These are phyloP conservation scores for Wickerhamomyces sp. DNA, from an alignment of 1,139 yeast genomes.

Conservation along the genomic window DNA sequence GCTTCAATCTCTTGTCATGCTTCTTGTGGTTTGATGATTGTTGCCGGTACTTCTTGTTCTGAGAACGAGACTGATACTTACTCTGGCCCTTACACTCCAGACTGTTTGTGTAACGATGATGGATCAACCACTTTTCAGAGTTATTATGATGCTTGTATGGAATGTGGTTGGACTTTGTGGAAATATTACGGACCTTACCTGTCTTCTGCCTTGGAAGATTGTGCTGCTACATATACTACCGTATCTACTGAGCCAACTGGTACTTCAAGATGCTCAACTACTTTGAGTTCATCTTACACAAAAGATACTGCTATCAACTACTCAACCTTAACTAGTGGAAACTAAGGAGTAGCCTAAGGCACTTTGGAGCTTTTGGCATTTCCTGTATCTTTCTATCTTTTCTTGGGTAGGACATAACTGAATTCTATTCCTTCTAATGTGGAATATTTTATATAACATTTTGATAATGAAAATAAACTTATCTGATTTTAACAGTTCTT, in stretches of 20 bases:
- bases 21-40: slow-evolving; percentile 11
- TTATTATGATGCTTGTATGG: slow-evolving; percentile 22
- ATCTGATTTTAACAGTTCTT: no score
- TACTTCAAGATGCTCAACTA: slow-evolving; percentile 14
- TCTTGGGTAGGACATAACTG: no score
- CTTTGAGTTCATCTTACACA: slow-evolving; percentile 21
- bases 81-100: slow-evolving; percentile 17
- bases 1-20: slow-evolving; percentile 12
- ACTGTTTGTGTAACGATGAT: slow-evolving; percentile 21
- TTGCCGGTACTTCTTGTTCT: slow-evolving; percentile 10
- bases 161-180: slow-evolving; percentile 29
- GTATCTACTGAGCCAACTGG: slow-evolving; percentile 24
- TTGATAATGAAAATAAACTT: no score
- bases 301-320: slow-evolving; percentile 12
- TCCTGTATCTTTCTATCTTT: no score
- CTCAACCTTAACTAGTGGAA: slow-evolving; percentile 4
- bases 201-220: slow-evolving; percentile 20
- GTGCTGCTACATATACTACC: slow-evolving; percentile 9
- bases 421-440: no score
- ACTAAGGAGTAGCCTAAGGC: no score
- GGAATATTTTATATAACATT: no score
- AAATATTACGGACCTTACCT: slow-evolving; percentile 22
- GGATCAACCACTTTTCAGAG: slow-evolving; percentile 16
- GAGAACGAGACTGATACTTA: slow-evolving; percentile 12
- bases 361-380: no score